Percentiles rank a stretch among this genome's conserved stretches.
These are phyloP conservation scores for Coemansia sp. DNA, from an alignment of 192 early-diverging fungal species.

Conservation along the genomic window DNA sequence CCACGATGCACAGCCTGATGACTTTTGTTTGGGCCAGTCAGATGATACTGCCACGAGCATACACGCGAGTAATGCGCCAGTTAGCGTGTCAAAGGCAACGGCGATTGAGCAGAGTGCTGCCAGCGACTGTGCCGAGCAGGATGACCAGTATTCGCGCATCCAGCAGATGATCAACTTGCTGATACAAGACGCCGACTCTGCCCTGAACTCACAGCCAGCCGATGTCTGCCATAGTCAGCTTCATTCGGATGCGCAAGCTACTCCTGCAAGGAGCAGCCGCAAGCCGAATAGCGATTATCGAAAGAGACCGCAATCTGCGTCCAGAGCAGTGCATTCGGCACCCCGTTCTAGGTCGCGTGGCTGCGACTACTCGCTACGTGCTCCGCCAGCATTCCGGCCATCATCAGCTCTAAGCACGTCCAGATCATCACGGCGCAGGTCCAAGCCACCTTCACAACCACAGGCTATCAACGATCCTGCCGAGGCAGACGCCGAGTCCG, in stretches of 20 bases:
- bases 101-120: background rate
- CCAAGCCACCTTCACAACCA: background rate
- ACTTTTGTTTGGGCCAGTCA: background rate
- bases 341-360: background rate
- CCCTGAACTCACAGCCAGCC: conserved; percentile 31
- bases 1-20: too few relatives aligned
- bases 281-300: too few relatives aligned
- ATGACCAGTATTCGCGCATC: conserved; percentile 47
- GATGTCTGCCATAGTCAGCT: conserved; percentile 1
- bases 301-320: background rate
- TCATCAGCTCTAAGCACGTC: background rate
- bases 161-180: conserved; percentile 50
- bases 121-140: conserved; percentile 18
- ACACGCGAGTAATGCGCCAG: background rate
- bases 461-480: conserved; percentile 13
- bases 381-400: background rate
- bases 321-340: background rate
- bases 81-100: background rate
- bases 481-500: conserved; percentile 46
- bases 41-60: background rate
- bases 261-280: too few relatives aligned
- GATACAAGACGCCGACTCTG: conserved; percentile 46
- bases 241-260: background rate
- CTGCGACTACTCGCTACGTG: conserved; percentile 4
- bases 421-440: background rate